A percentile compares a stretch with the other conserved stretches of the same genome.
Evolutionary conservation across 1,284 basidiomycete genomes (phyloP).

Genomic region (Tilletia horrida): DNA sequence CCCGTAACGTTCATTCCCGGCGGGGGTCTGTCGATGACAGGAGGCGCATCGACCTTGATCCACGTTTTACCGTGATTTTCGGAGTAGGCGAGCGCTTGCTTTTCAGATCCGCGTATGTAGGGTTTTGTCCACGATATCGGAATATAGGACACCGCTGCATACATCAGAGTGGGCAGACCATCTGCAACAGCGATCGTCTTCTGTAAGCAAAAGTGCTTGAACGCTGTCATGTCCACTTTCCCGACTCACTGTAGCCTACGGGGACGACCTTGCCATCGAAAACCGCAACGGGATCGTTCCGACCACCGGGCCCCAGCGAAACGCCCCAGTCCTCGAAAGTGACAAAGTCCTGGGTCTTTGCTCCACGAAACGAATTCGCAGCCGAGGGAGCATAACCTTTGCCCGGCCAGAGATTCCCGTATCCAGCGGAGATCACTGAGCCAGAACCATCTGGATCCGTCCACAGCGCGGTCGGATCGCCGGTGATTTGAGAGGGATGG

Average conservation of each 20-base stretch:
- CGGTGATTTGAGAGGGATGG: conserved; percentile 30
- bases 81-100: conserved; percentile 29
- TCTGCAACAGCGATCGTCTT: background rate
- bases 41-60: conserved; percentile 29
- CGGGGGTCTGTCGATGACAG: conserved; percentile 15
- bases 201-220: background rate
- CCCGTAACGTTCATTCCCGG: conserved; percentile 26
- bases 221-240: background rate
- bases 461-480: conserved; percentile 32
- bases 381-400: conserved; percentile 20
- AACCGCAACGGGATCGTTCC: conserved; percentile 27
- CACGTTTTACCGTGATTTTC: conserved; percentile 27
- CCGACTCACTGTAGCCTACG: conserved; percentile 22
- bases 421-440: conserved; percentile 26
- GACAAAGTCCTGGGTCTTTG: conserved; percentile 26
- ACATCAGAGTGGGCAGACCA: conserved; percentile 29
- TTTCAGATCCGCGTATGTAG: conserved; percentile 29
- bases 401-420: conserved; percentile 25
- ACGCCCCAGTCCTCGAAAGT: conserved; percentile 26
- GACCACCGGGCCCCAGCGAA: conserved; percentile 28
- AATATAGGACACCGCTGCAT: conserved; percentile 25
- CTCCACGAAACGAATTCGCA: conserved; percentile 24
- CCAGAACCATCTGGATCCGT: conserved; percentile 18
- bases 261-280: conserved; percentile 30
- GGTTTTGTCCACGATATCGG: conserved; percentile 32